Conservation (phyloP, 2,329 filamentous ascomycete genomes). For the Plectosphaerella plurivora region DNA sequence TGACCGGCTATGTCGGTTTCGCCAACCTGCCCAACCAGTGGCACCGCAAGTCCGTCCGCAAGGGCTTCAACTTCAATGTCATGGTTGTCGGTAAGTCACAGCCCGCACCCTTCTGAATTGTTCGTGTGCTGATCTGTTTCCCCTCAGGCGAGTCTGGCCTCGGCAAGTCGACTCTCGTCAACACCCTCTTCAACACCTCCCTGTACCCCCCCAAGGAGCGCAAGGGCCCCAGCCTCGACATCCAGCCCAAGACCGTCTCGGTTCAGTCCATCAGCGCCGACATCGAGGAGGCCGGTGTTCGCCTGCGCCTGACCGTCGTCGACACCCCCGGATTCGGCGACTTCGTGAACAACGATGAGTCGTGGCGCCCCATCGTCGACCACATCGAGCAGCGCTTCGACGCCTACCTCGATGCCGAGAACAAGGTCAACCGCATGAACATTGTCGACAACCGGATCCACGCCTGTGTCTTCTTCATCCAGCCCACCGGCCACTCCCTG, state of each 20-base stretch:
- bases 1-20: slow-evolving; percentile 97
- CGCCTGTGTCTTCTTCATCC: slow-evolving; percentile 99
- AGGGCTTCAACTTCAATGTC: slow-evolving; percentile 99
- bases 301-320: slow-evolving; percentile 91
- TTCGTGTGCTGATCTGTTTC: slow-evolving; percentile 7
- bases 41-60: slow-evolving; percentile 99
- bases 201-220: slow-evolving; percentile 98
- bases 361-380: slow-evolving; percentile 97
- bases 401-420: slow-evolving; percentile 97
- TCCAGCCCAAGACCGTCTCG: slow-evolving; percentile 95
- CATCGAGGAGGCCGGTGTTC: slow-evolving; percentile 97
- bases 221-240: slow-evolving; percentile 94
- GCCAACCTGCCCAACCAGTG: slow-evolving; percentile 99
- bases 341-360: slow-evolving; percentile 99
- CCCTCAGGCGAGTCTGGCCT: slow-evolving; percentile 89
- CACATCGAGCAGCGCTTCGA: slow-evolving; percentile 99
- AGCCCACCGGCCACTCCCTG: slow-evolving; percentile 95
- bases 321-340: slow-evolving; percentile 98
- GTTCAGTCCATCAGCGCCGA: slow-evolving; percentile 94
- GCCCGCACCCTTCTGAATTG: neutral
- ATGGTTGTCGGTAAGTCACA: slow-evolving; percentile 93
- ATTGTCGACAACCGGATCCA: slow-evolving; percentile 99
- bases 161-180: slow-evolving; percentile 98
- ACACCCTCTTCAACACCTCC: slow-evolving; percentile 99
- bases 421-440: slow-evolving; percentile 99